Base-by-base conservation (phyloP, 176 grass and related monocot genomes). In the Poa annua region DNA sequence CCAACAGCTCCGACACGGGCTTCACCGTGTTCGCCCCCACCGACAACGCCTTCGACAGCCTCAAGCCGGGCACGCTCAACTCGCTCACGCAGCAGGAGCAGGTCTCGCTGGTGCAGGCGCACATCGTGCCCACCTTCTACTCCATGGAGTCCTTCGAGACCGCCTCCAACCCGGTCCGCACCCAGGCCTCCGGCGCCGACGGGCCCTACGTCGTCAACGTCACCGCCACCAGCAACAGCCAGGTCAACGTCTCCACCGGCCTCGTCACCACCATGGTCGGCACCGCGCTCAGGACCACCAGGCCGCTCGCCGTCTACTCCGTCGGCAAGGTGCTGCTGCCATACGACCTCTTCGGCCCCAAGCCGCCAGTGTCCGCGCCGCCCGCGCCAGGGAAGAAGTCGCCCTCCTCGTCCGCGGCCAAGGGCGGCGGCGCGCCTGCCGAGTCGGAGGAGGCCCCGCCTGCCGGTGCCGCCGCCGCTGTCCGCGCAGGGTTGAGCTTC, bases 181-280 rank as follows among this genome's bases (percentile, higher is more conserved):
- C 96, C 34, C 92, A 98, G 80, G 96, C 93, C 19, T 95, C 96
- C 8, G 91, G 91, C 20, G 62, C 60, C 79, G 68, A 84, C 24
- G 96, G 96, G 21, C 88, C 92, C 2, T 91, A 86, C 87, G 83
- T 87, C 54, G 9, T 98, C 75, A 95, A 98, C 85, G 82, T 98
- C 75, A 98, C 94, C 11, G 92, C 86, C 67, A 73, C 80, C 21
- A 81, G 66, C 79, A 89, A 32, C 74, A 59, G 1, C 56, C 62
- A 87, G 79, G 95, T 91, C 3, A 97, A 97, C 77, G 68, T 97
- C 24, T 97, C 95, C 81, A 97, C 95, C 9, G 92, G 95, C 0
- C 9, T 97, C 42, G 86, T 91, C 29, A 53, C 59, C 47, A 83
- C 86, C 44, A 10, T 53, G 19, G 49, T 94, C 88, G 86, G 84